phyloP scores from a whole-genome alignment of 2,329 filamentous ascomycete species.

The Microdochium nivale region DNA sequence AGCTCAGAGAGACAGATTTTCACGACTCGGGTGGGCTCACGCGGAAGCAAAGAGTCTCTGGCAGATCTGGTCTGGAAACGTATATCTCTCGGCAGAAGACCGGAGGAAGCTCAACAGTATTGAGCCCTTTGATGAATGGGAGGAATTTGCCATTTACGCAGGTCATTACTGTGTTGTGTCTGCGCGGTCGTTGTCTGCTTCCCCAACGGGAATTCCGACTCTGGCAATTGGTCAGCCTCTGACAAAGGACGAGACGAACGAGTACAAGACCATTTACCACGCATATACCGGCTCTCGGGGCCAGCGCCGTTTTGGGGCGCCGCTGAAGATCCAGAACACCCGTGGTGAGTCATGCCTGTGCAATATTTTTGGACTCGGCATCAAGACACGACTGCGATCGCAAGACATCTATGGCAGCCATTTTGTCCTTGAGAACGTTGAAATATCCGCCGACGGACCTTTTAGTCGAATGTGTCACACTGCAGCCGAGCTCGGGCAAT shows the following conservation, averaged over 20 bases:
- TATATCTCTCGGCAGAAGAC: slow-evolving; percentile 53
- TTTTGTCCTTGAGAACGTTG: slow-evolving; percentile 17
- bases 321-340: slow-evolving; percentile 30
- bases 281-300: slow-evolving; percentile 29
- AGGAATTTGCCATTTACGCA: slow-evolving; percentile 80
- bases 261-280: slow-evolving; percentile 13
- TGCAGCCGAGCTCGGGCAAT: slow-evolving; percentile 53
- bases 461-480: slow-evolving; percentile 64
- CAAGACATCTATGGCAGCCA: slow-evolving; percentile 37
- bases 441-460: slow-evolving; percentile 23
- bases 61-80: slow-evolving; percentile 68
- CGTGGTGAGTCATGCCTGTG: slow-evolving; percentile 34
- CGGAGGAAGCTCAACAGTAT: slow-evolving; percentile 56
- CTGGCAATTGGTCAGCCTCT: background rate
- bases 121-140: slow-evolving; percentile 93
- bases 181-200: slow-evolving; percentile 35
- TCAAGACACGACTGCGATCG: slow-evolving; percentile 35
- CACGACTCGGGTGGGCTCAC: slow-evolving; percentile 55
- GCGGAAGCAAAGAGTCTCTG: slow-evolving; percentile 63
- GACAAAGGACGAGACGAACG: background rate
- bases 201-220: background rate
- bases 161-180: slow-evolving; percentile 76
- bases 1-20: slow-evolving; percentile 64
- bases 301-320: slow-evolving; percentile 52
- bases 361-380: slow-evolving; percentile 34